Evolutionary conservation across 2,329 filamentous ascomycete genomes (phyloP), one percentile per base, ranked within the genome.

Genomic region (Cytospora schulzeri): DNA sequence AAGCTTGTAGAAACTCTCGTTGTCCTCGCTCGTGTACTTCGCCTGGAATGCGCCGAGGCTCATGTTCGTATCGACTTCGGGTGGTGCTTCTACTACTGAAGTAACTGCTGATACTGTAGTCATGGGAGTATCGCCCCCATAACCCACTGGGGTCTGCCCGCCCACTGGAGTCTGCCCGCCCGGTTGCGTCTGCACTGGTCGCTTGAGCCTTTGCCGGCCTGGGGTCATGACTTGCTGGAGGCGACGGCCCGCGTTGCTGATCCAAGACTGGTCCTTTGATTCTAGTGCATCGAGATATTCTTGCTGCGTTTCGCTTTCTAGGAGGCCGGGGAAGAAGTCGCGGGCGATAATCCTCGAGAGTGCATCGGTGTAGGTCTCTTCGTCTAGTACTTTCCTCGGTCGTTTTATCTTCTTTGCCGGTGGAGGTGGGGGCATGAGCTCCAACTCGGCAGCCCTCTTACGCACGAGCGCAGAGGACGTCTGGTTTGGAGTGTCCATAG

Each of bases 21-120:
- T 98, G 75, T 99, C 95, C 76, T 99, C 95, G 72, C 92, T 97
- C 1, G 94, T 99, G 78, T 97, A 98, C 70, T 91, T 94, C 3
- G 91, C 85, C 73, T 99, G 95, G 72, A 97, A 99, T 1, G 89
- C 86, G 60, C 89, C 87, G 1, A 99, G 83, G 66, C 90, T 93
- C 81, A 98, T 87, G 70, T 89, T 89, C 51, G 89, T 87, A 73
- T 96, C 89, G 22, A 92, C 81, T 35, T 82, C 77, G 64, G 79
- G 79, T 61, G 78, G 80, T 58, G 77, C 75, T 22, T 75, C 73
- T 19, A 62, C 33, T 24, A 53, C 55, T 28, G 62, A 62, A 12
- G 68, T 62, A 8, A 63, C 50, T 8, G 67, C 54, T 2, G 79
- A 82, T 8, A 74, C 76, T 1, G 85, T 80, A 0, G 89, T 89